A percentile compares a stretch with the other conserved stretches of the same genome.
Conservation (phyloP, 2,329 filamentous ascomycete genomes). For the Claviceps cyperi region DNA sequence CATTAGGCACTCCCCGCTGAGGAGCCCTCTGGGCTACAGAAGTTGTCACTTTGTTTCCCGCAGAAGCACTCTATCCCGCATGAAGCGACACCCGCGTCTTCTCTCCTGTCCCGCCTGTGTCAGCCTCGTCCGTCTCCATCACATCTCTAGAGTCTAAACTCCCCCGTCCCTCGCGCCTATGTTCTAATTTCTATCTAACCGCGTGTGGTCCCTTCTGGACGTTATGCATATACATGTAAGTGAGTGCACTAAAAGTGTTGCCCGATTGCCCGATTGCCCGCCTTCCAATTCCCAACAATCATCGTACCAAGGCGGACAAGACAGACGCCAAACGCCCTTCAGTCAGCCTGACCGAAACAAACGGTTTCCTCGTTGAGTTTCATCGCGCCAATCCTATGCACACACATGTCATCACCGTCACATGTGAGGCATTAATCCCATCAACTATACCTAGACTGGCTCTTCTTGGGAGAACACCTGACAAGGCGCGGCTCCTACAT, state of each 20-base stretch:
- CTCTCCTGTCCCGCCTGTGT: background rate
- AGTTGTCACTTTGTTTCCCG: no score
- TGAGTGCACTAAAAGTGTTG: no score
- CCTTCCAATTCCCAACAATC: no score
- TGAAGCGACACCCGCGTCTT: background rate
- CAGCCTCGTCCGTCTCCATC: background rate
- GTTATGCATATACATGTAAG: no score
- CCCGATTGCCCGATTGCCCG: no score
- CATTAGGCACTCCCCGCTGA: no score
- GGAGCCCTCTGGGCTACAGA: no score
- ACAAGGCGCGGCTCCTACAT: background rate
- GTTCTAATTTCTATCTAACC: no score
- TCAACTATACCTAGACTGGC: background rate
- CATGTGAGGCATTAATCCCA: slow-evolving; percentile 5
- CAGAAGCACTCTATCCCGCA: background rate
- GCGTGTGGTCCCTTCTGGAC: no score
- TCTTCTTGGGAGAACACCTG: background rate
- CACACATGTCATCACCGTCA: background rate
- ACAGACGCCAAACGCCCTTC: background rate
- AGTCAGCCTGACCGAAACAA: background rate
- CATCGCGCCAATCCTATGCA: slow-evolving; percentile 1
- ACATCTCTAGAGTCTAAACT: no score
- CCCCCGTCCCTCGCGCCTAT: no score
- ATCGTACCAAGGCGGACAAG: background rate
- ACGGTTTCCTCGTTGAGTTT: slow-evolving; percentile 1